Conservation (phyloP, 768 basidiomycete species). For the Russula sp. region DNA sequence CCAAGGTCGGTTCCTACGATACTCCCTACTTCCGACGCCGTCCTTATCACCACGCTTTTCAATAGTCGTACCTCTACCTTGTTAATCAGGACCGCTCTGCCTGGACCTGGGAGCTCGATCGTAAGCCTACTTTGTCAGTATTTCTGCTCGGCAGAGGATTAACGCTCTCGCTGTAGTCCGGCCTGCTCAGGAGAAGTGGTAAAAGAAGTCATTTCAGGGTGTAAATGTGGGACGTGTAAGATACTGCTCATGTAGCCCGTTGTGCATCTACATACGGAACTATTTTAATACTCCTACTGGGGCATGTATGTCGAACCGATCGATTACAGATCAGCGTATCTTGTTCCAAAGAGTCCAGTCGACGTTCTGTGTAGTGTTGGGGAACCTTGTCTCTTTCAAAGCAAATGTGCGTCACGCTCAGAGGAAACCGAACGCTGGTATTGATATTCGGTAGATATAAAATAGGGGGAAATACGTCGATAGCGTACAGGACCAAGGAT, state of each 20-base stretch:
- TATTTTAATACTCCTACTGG: too few relatives aligned
- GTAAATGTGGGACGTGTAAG: background rate
- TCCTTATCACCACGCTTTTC: background rate
- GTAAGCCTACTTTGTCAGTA: constrained; percentile 42
- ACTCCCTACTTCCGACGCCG: background rate
- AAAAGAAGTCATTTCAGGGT: constrained; percentile 20
- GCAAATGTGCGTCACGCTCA: too few relatives aligned
- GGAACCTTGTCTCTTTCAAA: background rate
- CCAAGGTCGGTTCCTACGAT: constrained; percentile 44
- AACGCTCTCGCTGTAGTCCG: constrained; percentile 39
- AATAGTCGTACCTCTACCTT: constrained; percentile 65
- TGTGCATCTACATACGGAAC: too few relatives aligned
- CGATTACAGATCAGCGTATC: background rate
- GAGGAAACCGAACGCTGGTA: background rate
- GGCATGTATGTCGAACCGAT: too few relatives aligned
- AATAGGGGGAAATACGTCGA: background rate
- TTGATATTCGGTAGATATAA: background rate
- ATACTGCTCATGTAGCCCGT: background rate
- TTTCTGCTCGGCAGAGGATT: background rate
- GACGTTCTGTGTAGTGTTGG: too few relatives aligned
- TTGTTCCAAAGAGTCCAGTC: background rate
- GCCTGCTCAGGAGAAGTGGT: constrained; percentile 56
- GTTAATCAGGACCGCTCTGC: constrained; percentile 66
- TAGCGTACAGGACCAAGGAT: background rate
- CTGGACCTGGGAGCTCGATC: constrained; percentile 78